Base-by-base conservation (phyloP, 129 eudicot genomes). In the Helianthus annuus region DNA sequence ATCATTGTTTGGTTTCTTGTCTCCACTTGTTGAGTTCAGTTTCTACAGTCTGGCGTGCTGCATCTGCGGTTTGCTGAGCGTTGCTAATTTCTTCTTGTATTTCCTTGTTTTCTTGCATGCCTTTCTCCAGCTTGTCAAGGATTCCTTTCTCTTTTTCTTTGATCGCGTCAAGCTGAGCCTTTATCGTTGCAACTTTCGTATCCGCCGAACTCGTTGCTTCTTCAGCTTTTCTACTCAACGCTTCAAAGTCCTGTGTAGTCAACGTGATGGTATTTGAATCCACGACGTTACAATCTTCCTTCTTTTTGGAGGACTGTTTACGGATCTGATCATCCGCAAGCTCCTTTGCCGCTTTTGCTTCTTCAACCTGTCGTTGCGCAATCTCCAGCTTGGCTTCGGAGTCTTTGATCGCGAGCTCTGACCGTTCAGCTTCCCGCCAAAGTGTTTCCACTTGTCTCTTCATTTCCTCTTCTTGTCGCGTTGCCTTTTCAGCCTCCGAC, bases 51-150 rank as follows among this genome's bases (percentile, higher is more conserved):
- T 73, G 81, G 46, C 78, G 80, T 48, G 87, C 99, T 0, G 85
- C 94, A 51, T 90, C 95, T 2, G 90, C 96, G 84, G 77, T 62
- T 84, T 85, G 85, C 16, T 81, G 51, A 81, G 97, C 96, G 7
- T 83, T 88, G 48, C 71, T 79, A 10, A 82, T 87, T 69, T 77
- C 88, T 19, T 72, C 80, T 57, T 90, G 82, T 10, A 85, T 60
- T 45, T 74, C 91, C 67, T 86, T 86, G 1, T 61, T 78, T 76
- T 88, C 97, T 70, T 83, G 82, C 76, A 76, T 60, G 29, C 69
- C 65, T 48, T 52, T 78, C 80, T 88, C 90, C 73, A 91, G 16
- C 78, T 88, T 83, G 76, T 65, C 72, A 3, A 81, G 77, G 40
- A 79, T 73, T 3, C 78, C 90, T 55, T 64, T 84, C 72, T 91